Base-by-base conservation (phyloP, 2,329 filamentous ascomycete species). In the Penicillium sp. region DNA sequence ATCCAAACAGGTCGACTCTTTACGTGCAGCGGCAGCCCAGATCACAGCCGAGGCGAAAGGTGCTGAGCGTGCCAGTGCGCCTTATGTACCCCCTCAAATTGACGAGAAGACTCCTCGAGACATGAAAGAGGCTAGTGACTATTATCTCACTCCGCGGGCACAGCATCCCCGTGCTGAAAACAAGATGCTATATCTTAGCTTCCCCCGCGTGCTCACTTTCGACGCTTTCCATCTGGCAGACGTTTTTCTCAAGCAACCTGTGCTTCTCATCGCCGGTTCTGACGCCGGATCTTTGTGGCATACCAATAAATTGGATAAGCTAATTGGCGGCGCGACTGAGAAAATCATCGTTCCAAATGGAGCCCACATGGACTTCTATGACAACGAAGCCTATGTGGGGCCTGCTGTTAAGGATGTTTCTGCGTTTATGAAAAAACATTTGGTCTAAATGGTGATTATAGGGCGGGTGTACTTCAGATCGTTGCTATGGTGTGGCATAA, bases 261-360 rank as follows among this genome's bases (percentile, higher is more conserved):
- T 72, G 42, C 37, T 71, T 35, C 64, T 71, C 60, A 62, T 67
- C 31, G 49, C 60, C 8, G 64, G 64, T 8, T 33, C 51, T 7
- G 45, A 55, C 16, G 65, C 65, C 1, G 49, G 47, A n/a, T 60
- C 65, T 8, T 53, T 45, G 35, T 57, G 53, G 46, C 61, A 57
- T 23, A 62, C 57, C 33, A 56, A 64, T 48, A 53, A 60, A 27
- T 60, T 21, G 50, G 29, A 16, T 50, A 50, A 27, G 65, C 62
- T 5, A 44, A 27, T 35, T 35, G 33, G 14, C 5, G 33, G 68
- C 75, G 50, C 74, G 13, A 35, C 73, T 2, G 74, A 73, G 62
- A 71, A 75, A 50, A 25, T 75, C 45, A 14, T 69, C 16, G 67
- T 70, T 58, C 53, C 75, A 1, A 39, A 64, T 1, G 66, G 68